A percentile compares a stretch with the other conserved stretches of the same genome.
These are phyloP conservation scores for Oryza meyeriana DNA, from an alignment of 176 grass and related monocot genomes.

Conservation along the genomic window DNA sequence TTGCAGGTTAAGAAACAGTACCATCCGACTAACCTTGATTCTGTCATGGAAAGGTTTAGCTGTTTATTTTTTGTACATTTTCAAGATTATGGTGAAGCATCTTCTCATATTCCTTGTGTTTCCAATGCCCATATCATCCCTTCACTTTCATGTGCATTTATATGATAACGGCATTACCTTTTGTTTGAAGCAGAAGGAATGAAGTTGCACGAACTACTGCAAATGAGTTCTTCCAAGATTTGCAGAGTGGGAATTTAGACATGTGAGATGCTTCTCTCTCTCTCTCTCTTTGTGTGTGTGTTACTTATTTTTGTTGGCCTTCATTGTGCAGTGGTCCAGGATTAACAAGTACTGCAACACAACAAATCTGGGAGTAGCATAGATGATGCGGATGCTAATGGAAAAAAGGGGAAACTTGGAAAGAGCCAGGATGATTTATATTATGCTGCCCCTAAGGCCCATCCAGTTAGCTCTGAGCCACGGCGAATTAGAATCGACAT, in stretches of 20 bases:
- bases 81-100: background rate
- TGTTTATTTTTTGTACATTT: conserved; percentile 23
- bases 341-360: conserved; percentile 34
- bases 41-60: conserved; percentile 88
- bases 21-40: conserved; percentile 90
- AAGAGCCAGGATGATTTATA: conserved; percentile 52
- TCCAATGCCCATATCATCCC: background rate
- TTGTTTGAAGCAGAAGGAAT: conserved; percentile 43
- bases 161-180: background rate
- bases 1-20: conserved; percentile 94
- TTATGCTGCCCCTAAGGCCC: conserved; percentile 79
- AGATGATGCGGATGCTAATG: conserved; percentile 58
- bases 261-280: conserved; percentile 40
- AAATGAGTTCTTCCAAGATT: conserved; percentile 85
- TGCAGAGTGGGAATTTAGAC: conserved; percentile 80
- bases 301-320: conserved; percentile 25
- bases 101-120: background rate
- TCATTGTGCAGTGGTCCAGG: conserved; percentile 68
- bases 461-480: conserved; percentile 74
- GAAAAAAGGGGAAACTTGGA: conserved; percentile 73
- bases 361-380: conserved; percentile 64
- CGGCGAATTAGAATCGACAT: conserved; percentile 74
- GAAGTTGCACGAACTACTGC: conserved; percentile 52
- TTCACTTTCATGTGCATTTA: background rate
- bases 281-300: background rate